A percentile compares a stretch with the other conserved stretches of the same genome.
Conservation (phyloP, 805 yeast genomes). For the Lipomyces sp. region DNA sequence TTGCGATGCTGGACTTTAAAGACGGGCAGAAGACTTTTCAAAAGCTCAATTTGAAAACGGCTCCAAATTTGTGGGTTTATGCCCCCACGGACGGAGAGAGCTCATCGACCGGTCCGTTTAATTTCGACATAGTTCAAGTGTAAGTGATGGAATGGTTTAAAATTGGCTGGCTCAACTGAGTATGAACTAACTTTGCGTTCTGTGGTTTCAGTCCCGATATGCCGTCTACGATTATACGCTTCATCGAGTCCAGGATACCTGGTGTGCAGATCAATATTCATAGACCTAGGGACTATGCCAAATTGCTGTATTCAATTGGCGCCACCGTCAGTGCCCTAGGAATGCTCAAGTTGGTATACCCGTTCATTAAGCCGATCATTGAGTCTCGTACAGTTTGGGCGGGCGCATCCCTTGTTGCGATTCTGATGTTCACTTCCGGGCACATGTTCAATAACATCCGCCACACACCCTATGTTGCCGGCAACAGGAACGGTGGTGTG, state of each 20-base stretch:
- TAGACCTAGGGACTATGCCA: constrained; percentile 37
- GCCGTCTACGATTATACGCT: constrained; percentile 15
- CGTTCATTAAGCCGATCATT: constrained; percentile 18
- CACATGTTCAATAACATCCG: constrained; percentile 92
- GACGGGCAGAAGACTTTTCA: constrained; percentile 54
- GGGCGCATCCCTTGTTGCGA: constrained; percentile 54
- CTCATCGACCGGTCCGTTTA: constrained; percentile 31
- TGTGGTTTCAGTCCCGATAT: constrained; percentile 12
- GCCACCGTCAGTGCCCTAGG: constrained; percentile 3
- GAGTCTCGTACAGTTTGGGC: constrained; percentile 54
- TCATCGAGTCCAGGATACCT: constrained; percentile 12
- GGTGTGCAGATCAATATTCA: constrained; percentile 30
- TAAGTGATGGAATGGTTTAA: constrained; percentile 30
- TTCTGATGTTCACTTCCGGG: constrained; percentile 76
- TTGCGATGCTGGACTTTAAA: constrained; percentile 70
- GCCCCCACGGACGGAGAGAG: constrained; percentile 47
- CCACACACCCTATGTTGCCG: constrained; percentile 54
- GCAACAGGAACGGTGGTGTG: constrained; percentile 42
- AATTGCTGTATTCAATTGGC: constrained; percentile 19
- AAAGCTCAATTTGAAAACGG: constrained; percentile 56
- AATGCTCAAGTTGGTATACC: constrained; percentile 15
- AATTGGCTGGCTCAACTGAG: neutral
- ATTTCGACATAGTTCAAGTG: constrained; percentile 18
- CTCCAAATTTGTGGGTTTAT: constrained; percentile 71
- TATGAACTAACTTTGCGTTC: neutral